phyloP scores from a whole-genome alignment of 768 basidiomycete genomes.

The Kondoa malvinella region DNA sequence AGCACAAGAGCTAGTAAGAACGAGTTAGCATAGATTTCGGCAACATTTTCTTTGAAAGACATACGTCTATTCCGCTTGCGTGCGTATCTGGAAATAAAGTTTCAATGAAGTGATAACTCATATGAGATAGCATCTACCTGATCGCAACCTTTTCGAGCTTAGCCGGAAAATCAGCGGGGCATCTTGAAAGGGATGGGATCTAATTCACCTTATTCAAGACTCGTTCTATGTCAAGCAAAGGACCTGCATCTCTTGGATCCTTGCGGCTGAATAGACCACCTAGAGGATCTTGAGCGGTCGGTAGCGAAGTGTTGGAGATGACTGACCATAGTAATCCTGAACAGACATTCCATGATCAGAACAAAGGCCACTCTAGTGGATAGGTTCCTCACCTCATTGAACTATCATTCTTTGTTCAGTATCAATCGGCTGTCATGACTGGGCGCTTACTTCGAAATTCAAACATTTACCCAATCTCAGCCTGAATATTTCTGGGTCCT shows the following conservation, averaged over 20 bases:
- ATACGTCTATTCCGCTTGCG: background rate
- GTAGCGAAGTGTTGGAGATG: no score
- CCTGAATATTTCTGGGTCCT: conserved; percentile 65
- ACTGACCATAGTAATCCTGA: background rate
- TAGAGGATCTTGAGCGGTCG: conserved; percentile 27
- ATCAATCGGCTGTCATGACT: background rate
- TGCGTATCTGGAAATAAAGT: background rate
- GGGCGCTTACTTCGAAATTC: conserved; percentile 45
- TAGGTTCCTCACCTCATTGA: no score
- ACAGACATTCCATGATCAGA: background rate
- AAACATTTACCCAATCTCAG: conserved; percentile 68
- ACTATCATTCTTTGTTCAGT: background rate
- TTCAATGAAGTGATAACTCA: background rate
- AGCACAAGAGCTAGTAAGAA: background rate
- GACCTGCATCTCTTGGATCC: conserved; percentile 70
- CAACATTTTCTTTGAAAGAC: background rate
- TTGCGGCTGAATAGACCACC: conserved; percentile 56
- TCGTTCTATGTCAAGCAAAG: conserved; percentile 64
- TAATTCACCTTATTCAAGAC: conserved; percentile 60
- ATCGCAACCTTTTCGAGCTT: conserved; percentile 54
- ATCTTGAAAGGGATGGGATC: background rate
- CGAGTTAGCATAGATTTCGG: background rate
- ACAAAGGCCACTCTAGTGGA: background rate
- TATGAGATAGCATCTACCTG: conserved; percentile 35
- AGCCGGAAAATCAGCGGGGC: background rate